Evolutionary conservation across 352 stramenopile species (phyloP), one percentile per base, ranked within the genome.

Genomic region (Pythium biforme): DNA sequence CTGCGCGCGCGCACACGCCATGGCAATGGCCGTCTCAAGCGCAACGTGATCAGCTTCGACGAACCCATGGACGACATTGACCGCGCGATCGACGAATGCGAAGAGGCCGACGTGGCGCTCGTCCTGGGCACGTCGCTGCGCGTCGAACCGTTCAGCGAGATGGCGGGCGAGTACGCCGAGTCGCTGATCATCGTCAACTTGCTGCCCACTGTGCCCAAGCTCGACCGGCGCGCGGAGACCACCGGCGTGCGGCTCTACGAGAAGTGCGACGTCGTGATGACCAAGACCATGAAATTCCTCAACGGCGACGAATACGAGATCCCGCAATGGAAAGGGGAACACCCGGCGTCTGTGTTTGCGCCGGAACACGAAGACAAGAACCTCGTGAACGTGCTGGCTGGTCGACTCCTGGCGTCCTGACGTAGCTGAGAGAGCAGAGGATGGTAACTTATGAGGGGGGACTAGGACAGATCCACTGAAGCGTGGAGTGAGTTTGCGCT

Each of bases 31-130:
- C 69, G 82, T 3, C 70, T 94, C 34, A 84, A 86, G 63, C 73
- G 84, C 39, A 83, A 94, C 43, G 84, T 94, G 19, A 86, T 94
- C 46, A 79, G 80, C 25, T 94, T 94, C 69, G 82, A 94, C 62
- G 79, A 92, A 49, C 82, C 82, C 0, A 66, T 94, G 53, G 84
- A 79, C 8, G 84, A 94, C 50, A 94, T 94, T 39, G 84, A 94
- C 55, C 45, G 71, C 23, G 84, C 82, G 17, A 92, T 94, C 64
- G 82, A 94, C 59, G 75, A 91, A 69, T 91, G 82, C 58, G 84
- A 94, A 43, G 79, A 71, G 3, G 75, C 81, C 6, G 84, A 94
- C 61, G 79, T 92, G 17, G 84, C 84, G 33, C 71, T 94, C 10
- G 84, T 94, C 52, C 72, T 94, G 0, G 84, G 84, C 11, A 94